Base-by-base conservation (phyloP, 78 protist genomes). In the Chrysochromulina parva region DNA sequence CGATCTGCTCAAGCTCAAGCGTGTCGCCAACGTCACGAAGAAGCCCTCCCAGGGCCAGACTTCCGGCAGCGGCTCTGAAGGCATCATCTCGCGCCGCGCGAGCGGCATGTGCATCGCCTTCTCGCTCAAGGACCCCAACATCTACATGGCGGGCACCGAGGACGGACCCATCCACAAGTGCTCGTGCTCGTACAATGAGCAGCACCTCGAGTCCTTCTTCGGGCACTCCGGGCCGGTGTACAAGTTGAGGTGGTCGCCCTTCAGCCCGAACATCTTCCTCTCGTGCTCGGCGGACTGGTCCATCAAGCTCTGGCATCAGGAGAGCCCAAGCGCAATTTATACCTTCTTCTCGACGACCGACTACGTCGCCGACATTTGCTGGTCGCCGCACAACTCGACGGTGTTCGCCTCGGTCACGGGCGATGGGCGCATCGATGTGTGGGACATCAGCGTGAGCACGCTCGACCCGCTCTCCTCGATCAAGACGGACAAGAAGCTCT, bases 91-190 rank as follows among this genome's bases (percentile, higher is more conserved):
- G 22, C 94, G 96, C 11, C 69, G 48, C 20, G 82, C 94, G 17
- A 24, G 89, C 3, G 96, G 95, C 11, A 54, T 93, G 38, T 90
- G 94, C 92, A 1, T 94, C 54, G 93, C 81, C 54, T 94, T 93
- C 91, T 53, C 48, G 48, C 95, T 88, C 13, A 0, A 1, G 26
- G 93, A 95, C 48, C 54, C 91, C 28, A 53, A 0, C 73, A 69
- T 66, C 47, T 96, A 96, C 76, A 10, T 96, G 7, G 95, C 73
- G 10, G 96, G 95, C 52, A 96, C 97, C 0, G 97, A 95, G 85
- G 96, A 95, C 57, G 97, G 97, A 20, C 62, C 28, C 73, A 71
- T 95, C 50, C 95, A 90, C 96, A 92, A 91, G 92, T 96, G 97
- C 95, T 66, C 90, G 20, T 1, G 22, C 53, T 90, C 95, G n/a